A percentile compares a stretch with the other conserved stretches of the same genome.
phyloP scores from a whole-genome alignment of 2,329 filamentous ascomycete species.

The Erysiphe pulchra region DNA sequence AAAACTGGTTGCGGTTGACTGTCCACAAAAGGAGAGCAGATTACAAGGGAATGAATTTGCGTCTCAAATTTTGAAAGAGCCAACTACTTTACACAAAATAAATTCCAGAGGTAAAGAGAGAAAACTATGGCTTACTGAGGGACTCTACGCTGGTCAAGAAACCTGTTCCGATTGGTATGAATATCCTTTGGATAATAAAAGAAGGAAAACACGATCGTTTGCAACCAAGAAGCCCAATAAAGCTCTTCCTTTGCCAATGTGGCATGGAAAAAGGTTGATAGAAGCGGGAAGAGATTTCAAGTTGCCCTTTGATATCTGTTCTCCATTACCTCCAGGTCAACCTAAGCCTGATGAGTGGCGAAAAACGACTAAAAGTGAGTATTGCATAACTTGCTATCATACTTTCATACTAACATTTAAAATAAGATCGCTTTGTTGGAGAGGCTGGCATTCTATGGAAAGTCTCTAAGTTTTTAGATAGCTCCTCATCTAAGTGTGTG shows the following conservation, averaged over 20 bases:
- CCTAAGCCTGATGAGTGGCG: slow-evolving; percentile 85
- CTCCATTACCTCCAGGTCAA: slow-evolving; percentile 60
- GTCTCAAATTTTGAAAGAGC: slow-evolving; percentile 1
- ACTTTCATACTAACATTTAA: not conserved
- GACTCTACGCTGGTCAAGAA: slow-evolving; percentile 61
- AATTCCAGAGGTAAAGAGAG: slow-evolving; percentile 6
- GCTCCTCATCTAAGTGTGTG: slow-evolving; percentile 53
- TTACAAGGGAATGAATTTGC: slow-evolving; percentile 10
- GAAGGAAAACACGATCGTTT: slow-evolving; percentile 23
- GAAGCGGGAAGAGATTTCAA: slow-evolving; percentile 59
- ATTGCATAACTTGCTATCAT: not conserved
- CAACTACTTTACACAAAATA: slow-evolving; percentile 2
- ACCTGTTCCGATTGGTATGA: slow-evolving; percentile 8
- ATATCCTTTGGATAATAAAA: slow-evolving; percentile 16
- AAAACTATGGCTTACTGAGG: slow-evolving; percentile 42
- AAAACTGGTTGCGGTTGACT: slow-evolving; percentile 24
- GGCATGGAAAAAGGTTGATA: slow-evolving; percentile 43
- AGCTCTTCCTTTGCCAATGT: slow-evolving; percentile 52
- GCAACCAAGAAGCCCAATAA: slow-evolving; percentile 26
- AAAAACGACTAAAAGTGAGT: slow-evolving; percentile 71
- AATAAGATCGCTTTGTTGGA: slow-evolving; percentile 63
- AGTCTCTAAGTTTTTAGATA: slow-evolving; percentile 46
- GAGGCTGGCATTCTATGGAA: slow-evolving; percentile 62
- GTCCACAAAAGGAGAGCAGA: slow-evolving; percentile 14
- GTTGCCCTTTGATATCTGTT: slow-evolving; percentile 72